Base-by-base conservation (phyloP, 139 green algal species). In the Astrephomene gubernaculifera region DNA sequence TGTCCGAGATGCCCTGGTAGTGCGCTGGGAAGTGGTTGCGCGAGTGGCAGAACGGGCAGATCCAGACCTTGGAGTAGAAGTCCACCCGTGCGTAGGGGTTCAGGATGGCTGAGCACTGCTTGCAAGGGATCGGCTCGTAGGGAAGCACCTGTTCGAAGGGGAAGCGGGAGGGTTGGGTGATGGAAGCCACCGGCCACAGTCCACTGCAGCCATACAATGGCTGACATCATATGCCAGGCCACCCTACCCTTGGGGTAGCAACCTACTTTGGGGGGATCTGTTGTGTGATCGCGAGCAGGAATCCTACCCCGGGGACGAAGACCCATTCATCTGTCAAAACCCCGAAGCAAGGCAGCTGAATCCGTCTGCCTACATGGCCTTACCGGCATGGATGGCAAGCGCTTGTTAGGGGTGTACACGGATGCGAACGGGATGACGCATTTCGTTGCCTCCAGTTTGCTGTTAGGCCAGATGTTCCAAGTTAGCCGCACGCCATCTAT, bases 21-120 rank as follows among this genome's bases (percentile, higher is more conserved):
- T 99, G 96, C 7, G 96, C 82, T 27, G 97, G 97, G 87, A 99
- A 99, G 85, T 99, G 96, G 91, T 99, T 99, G 70, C 97, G 94
- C 14, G 89, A 92, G 85, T 96, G 93, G 92, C 97, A 99, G 71
- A 99, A 95, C 33, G 97, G 97, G 90, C 98, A 99, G 71, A 96
- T 96, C 98, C 98, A 99, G 22, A 99, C 87, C 71, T 97, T 97
- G 43, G 86, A 91, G 69, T 91, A 87, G 88, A 96, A 99, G 90
- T 99, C 97, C 7, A 98, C 93, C 0, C 81, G 85, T 0, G 95
- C 94, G 84, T 97, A 98, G 1, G 97, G 96, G 92, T 99, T 99
- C 36, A 99, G 95, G 19, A 98, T 90, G 4, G 90, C 92, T 2
- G 92, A 91, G 91, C 98, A 99, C 57, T 90, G 89, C 82, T 98